Conservation (phyloP, 2,329 filamentous ascomycete species). For the Fusarium sulawesiense region DNA sequence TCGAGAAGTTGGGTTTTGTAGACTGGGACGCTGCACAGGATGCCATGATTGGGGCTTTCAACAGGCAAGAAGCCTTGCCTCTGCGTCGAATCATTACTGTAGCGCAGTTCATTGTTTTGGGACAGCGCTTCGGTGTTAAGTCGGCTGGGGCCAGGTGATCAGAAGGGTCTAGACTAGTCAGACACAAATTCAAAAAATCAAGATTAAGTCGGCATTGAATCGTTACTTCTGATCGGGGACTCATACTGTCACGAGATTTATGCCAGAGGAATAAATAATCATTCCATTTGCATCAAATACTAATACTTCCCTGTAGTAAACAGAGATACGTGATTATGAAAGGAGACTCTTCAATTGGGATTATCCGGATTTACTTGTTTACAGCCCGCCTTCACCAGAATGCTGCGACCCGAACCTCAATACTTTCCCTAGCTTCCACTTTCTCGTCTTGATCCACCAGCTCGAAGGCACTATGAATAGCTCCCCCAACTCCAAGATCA, state of each 20-base stretch:
- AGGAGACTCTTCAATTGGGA: neutral
- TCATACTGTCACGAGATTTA: no score
- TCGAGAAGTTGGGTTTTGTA: neutral
- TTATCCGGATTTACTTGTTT: neutral
- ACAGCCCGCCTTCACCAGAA: neutral
- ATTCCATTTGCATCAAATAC: no score
- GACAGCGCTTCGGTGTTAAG: constrained; percentile 1
- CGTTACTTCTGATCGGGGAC: no score
- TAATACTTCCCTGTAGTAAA: no score
- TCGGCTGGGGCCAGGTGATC: neutral
- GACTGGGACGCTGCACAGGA: constrained; percentile 2
- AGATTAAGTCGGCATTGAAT: no score
- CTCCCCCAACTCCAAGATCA: constrained; percentile 5
- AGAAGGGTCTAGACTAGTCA: no score
- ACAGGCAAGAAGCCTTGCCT: neutral
- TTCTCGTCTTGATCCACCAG: neutral
- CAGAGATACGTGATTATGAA: no score
- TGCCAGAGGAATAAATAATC: no score
- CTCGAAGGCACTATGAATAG: constrained; percentile 13
- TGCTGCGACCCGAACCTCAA: constrained; percentile 3
- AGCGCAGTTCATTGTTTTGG: constrained; percentile 4
- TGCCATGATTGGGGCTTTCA: neutral
- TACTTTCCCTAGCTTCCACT: neutral
- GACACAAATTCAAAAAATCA: no score
- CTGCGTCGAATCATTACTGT: constrained; percentile 3